phyloP scores from a whole-genome alignment of 805 yeast genomes.

The Candida pseudofarinosa region DNA sequence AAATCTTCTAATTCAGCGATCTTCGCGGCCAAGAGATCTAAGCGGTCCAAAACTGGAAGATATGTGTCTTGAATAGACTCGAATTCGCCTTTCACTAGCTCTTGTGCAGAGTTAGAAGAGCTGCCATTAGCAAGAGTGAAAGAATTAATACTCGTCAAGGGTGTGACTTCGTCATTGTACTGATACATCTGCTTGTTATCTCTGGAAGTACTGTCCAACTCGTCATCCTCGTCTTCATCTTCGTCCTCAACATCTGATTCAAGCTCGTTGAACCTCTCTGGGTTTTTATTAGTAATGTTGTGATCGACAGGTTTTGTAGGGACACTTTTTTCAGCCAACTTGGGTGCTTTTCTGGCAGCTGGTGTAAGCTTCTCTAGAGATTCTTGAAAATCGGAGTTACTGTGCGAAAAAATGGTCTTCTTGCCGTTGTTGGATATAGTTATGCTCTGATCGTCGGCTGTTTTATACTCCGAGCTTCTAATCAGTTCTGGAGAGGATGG shows the following conservation, averaged over 20 bases:
- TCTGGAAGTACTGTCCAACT: slow-evolving; percentile 14
- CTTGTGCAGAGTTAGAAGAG: slow-evolving; percentile 32
- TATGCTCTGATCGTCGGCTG: neutral
- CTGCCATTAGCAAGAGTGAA: slow-evolving; percentile 12
- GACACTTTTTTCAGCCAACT: too few relatives aligned
- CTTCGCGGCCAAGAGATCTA: slow-evolving; percentile 40
- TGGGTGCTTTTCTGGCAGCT: neutral
- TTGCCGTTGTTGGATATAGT: neutral
- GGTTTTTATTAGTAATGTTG: neutral
- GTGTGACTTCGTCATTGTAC: slow-evolving; percentile 20
- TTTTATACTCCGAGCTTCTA: neutral
- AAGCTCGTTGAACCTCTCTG: neutral
- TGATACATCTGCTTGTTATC: slow-evolving; percentile 10
- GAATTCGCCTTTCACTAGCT: slow-evolving; percentile 25
- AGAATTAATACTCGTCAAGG: slow-evolving; percentile 35
- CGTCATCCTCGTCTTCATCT: slow-evolving; percentile 18
- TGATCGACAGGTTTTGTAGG: neutral
- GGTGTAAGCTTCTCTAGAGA: neutral
- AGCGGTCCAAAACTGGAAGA: slow-evolving; percentile 51
- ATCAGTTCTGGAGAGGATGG: neutral
- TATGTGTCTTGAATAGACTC: slow-evolving; percentile 50
- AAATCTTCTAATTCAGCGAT: slow-evolving; percentile 34
- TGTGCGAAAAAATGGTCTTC: neutral
- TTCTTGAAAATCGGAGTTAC: neutral
- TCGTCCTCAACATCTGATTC: slow-evolving; percentile 11